Base-by-base conservation (phyloP, 2,329 filamentous ascomycete genomes). In the Leptographium procerum region DNA sequence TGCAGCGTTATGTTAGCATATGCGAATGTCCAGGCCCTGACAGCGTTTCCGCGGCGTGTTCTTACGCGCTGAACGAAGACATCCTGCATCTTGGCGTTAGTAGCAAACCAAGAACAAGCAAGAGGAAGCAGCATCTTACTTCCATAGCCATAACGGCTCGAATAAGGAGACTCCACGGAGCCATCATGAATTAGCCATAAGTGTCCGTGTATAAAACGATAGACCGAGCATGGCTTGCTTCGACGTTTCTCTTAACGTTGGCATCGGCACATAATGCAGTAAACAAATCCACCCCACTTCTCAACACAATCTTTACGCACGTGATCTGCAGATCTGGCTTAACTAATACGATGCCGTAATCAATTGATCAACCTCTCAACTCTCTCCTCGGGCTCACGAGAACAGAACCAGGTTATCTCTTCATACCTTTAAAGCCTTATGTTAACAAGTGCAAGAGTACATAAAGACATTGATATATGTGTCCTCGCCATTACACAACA, bases 1-100 rank as follows among this genome's bases (percentile, higher is more conserved):
- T 10, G 43, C 4, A 14, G 9, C 1, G 2, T 57, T 4, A 9
- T 26, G 22, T 36, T 11, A 36, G n/a, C 5, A 24, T 22, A 36
- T 5, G 2, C 16, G 5, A n/a, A 7, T 48, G 13, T 48, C 13
- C 45, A 45, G 8, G 28, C 22, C 22, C 19, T 45, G 16, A 8
- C 22, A 11, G 13, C 34, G 10, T 36, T 13, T 13, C 34, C 13
- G 3, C 40, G 43, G 24, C 14, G 9, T 11, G 16, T n/a, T 33
- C 55, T 50, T 55, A 64, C 63, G 4, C 52, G 50, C 19, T 63
- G 61, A 2, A 64, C 63, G 26, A 64, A 56, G 11, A 59, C 31
- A 36, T 63, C 59, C 60, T 63, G 22, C 24, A 19, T 11, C 1
- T 36, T n/a, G 22, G 13, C 34, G 40, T 52, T 55, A 51, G 45